These are phyloP conservation scores for Kwoniella botswanensis DNA, from an alignment of 768 basidiomycete genomes.

Conservation along the genomic window DNA sequence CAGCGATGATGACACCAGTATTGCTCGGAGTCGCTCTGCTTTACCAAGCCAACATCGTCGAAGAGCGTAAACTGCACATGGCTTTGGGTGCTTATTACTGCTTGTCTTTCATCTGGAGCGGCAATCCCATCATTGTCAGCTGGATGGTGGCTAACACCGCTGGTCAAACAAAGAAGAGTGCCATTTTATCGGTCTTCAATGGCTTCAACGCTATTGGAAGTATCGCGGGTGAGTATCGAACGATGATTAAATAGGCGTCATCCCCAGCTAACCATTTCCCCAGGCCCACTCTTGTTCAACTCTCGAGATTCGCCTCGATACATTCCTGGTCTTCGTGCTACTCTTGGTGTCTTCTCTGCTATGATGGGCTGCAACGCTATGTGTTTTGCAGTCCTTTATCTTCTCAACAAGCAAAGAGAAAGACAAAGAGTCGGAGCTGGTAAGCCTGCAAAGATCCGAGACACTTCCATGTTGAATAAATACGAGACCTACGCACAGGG, in stretches of 20 bases:
- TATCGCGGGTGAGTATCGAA: conserved; percentile 16
- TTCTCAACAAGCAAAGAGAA: conserved; percentile 49
- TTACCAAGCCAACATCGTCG: conserved; percentile 36
- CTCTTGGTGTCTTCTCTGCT: conserved; percentile 46
- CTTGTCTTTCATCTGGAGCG: conserved; percentile 54
- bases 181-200: conserved; percentile 42
- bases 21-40: conserved; percentile 49
- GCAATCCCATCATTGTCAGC: conserved; percentile 55
- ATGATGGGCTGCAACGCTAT: conserved; percentile 36
- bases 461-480: conserved; percentile 42
- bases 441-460: conserved; percentile 50
- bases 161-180: conserved; percentile 49
- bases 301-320: conserved; percentile 46
- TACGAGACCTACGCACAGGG: conserved; percentile 36
- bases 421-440: conserved; percentile 50
- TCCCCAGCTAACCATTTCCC: neutral
- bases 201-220: conserved; percentile 25
- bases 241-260: no score
- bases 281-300: conserved; percentile 56
- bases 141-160: conserved; percentile 57
- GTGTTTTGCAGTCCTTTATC: conserved; percentile 39
- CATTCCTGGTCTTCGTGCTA: conserved; percentile 43
- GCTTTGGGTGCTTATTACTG: conserved; percentile 57
- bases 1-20: conserved; percentile 37
- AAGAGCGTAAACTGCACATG: conserved; percentile 30